These are phyloP conservation scores for Microbotryum scabiosae DNA, from an alignment of 1,284 basidiomycete species.

Conservation along the genomic window DNA sequence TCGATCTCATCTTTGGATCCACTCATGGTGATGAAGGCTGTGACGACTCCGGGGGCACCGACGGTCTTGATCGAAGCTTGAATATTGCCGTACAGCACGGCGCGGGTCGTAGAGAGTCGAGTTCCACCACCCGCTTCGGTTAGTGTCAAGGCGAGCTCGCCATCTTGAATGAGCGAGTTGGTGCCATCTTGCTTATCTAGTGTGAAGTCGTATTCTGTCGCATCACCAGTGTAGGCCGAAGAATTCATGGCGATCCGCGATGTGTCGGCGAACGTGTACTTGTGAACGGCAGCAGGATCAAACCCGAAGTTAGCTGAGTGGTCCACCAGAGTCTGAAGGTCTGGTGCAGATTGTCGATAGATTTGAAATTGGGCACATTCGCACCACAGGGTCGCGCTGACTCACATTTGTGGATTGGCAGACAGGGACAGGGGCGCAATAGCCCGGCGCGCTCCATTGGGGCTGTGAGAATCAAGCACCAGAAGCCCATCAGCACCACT, in stretches of 20 bases:
- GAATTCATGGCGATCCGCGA: conserved; percentile 16
- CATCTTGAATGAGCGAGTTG: conserved; percentile 17
- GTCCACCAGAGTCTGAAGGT: not conserved
- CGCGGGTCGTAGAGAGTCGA: conserved; percentile 20
- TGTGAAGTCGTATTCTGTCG: conserved; percentile 19
- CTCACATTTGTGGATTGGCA: conserved; percentile 19
- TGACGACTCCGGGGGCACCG: conserved; percentile 20
- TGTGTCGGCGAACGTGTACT: conserved; percentile 29
- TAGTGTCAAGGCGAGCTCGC: conserved; percentile 19
- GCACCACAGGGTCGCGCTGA: not conserved
- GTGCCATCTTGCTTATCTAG: conserved; percentile 18
- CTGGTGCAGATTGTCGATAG: not conserved
- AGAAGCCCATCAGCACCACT: too few species aligned
- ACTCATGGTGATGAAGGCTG: conserved; percentile 28
- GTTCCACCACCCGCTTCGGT: conserved; percentile 27
- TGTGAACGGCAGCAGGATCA: not conserved
- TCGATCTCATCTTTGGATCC: conserved; percentile 30
- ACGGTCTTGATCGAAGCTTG: conserved; percentile 19
- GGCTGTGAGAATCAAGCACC: too few species aligned
- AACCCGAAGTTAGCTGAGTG: not conserved
- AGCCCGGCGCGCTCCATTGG: conserved; percentile 3
- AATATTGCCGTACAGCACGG: conserved; percentile 25
- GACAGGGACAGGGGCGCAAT: conserved; percentile 26
- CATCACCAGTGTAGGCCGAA: conserved; percentile 19
- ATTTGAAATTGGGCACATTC: not conserved